Evolutionary conservation across 306 rosid genomes (phyloP).

Genomic region (Acacia melanoxylon): DNA sequence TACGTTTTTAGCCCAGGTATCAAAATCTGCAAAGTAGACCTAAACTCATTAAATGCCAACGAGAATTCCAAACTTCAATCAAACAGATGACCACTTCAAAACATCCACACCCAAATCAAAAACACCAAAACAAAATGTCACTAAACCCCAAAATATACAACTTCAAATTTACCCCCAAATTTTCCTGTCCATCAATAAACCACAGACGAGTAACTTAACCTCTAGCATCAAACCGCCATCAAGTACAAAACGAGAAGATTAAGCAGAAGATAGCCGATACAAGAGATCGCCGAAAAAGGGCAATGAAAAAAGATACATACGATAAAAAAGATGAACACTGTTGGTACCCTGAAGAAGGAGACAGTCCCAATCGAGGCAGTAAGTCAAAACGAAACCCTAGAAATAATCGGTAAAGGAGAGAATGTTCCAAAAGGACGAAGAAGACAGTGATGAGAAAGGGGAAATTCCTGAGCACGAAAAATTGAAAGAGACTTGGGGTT

Average conservation of each 20-base stretch:
- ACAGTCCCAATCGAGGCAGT: neutral
- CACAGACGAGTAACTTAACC: neutral
- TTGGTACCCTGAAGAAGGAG: neutral
- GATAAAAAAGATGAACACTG: neutral
- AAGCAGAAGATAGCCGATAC: neutral
- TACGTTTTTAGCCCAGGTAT: neutral
- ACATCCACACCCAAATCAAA: neutral
- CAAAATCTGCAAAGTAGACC: constrained; percentile 6
- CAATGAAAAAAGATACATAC: neutral
- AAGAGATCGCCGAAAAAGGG: neutral
- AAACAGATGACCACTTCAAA: neutral
- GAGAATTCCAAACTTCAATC: neutral
- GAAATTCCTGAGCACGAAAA: neutral
- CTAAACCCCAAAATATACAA: neutral
- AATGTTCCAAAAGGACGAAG: constrained; percentile 11
- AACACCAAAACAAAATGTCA: neutral
- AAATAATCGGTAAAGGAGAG: neutral
- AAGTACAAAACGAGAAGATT: neutral
- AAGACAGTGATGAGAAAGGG: neutral
- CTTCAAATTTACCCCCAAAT: neutral
- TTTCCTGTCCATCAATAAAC: neutral
- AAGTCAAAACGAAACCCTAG: constrained; percentile 4
- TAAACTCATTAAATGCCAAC: neutral
- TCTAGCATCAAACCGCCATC: neutral
- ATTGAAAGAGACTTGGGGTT: neutral